These are phyloP conservation scores for Lipomyces lipofer DNA, from an alignment of 805 yeast species.

Conservation along the genomic window DNA sequence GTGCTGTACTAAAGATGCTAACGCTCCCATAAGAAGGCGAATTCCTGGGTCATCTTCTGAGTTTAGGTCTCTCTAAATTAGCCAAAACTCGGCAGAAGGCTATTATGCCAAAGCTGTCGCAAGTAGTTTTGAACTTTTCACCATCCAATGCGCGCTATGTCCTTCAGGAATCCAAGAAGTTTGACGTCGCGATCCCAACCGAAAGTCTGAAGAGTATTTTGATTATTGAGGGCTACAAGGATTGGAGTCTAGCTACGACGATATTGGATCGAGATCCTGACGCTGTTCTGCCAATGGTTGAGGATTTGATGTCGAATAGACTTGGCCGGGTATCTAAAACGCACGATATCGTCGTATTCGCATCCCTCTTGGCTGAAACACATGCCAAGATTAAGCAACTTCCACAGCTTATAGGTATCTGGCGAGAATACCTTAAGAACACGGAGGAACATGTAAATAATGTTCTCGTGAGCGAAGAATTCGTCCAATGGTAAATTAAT, in stretches of 20 bases:
- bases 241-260: slow-evolving; percentile 21
- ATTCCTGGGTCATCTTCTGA: slow-evolving; percentile 13
- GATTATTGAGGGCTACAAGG: neutral
- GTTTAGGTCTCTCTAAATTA: slow-evolving; percentile 22
- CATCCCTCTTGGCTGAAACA: slow-evolving; percentile 8
- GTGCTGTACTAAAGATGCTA: neutral
- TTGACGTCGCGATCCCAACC: slow-evolving; percentile 11
- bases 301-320: slow-evolving; percentile 1
- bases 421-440: slow-evolving; percentile 14
- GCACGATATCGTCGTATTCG: neutral
- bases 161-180: neutral
- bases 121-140: slow-evolving; percentile 12
- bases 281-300: slow-evolving; percentile 17
- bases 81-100: slow-evolving; percentile 16
- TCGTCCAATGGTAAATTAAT: too few species aligned
- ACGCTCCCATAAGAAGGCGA: slow-evolving; percentile 3
- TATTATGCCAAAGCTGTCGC: slow-evolving; percentile 16
- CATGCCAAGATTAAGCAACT: slow-evolving; percentile 17
- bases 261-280: slow-evolving; percentile 20
- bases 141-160: slow-evolving; percentile 8
- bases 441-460: neutral
- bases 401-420: slow-evolving; percentile 4
- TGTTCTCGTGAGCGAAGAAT: slow-evolving; percentile 2
- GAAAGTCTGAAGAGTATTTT: slow-evolving; percentile 12
- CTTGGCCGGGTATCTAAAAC: neutral